These are phyloP conservation scores for Pezicula rhizophila DNA, from an alignment of 2,329 filamentous ascomycete genomes.

Conservation along the genomic window DNA sequence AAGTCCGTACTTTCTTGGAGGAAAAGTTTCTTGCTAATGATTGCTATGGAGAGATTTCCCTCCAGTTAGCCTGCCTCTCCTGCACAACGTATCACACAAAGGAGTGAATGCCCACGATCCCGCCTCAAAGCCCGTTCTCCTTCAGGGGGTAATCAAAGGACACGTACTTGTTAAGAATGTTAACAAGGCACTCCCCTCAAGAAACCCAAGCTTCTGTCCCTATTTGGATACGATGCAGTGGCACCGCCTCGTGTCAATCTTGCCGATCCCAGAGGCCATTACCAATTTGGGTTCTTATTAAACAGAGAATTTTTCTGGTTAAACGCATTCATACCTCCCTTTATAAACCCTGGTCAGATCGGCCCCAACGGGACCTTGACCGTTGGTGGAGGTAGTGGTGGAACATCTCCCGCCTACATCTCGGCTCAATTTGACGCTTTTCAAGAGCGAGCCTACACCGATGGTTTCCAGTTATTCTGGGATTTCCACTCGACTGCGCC, in stretches of 20 bases:
- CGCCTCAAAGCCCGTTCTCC: constrained; percentile 38
- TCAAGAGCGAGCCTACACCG: constrained; percentile 40
- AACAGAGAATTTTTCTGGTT: background rate
- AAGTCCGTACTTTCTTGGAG: too few relatives aligned
- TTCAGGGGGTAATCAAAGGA: constrained; percentile 54
- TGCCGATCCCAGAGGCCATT: background rate
- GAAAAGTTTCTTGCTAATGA: too few relatives aligned
- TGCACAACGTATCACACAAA: constrained; percentile 39
- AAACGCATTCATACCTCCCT: background rate
- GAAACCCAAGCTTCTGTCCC: constrained; percentile 42
- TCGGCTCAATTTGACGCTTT: constrained; percentile 50
- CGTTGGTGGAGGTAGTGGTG: constrained; percentile 42
- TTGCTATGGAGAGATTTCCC: too few relatives aligned
- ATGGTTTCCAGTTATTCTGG: constrained; percentile 51
- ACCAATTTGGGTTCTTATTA: background rate
- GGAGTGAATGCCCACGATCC: constrained; percentile 48
- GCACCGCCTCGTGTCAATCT: background rate
- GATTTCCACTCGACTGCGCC: constrained; percentile 47
- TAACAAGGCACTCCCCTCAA: constrained; percentile 48
- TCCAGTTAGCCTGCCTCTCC: constrained; percentile 17
- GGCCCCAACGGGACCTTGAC: constrained; percentile 41
- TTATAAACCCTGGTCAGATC: constrained; percentile 21
- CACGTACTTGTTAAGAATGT: constrained; percentile 59
- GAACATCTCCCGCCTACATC: constrained; percentile 39
- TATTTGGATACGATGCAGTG: constrained; percentile 49